Evolutionary conservation across 495 filamentous ascomycete genomes (phyloP), one percentile per base, ranked within the genome.

Genomic region (Penicillium manginii): DNA sequence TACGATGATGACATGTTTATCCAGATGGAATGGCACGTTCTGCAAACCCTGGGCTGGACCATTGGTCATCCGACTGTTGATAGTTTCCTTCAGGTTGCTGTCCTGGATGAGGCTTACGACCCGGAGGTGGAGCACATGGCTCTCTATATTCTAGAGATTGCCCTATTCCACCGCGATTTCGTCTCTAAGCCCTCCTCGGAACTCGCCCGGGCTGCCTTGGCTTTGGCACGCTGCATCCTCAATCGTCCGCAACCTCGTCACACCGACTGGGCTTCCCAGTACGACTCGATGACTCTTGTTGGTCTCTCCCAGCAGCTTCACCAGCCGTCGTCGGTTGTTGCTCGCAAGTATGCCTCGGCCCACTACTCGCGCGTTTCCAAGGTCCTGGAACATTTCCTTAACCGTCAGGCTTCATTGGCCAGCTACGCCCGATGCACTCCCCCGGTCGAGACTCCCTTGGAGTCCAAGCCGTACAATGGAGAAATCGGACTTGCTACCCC

Each of bases 1-100:
- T 99, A 99, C 72, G 94, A 99, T 71, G 93, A 97, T 14, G 94
- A 97, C 70, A 98, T 99, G 94, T 99, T 99, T 77, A 93, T 91
- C 15, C 94, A 99, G 75, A 98, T 99, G 96, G 94, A 99, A 73
- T 97, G 96, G 93, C 94, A 99, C 73, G 94, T 99, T 10, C 82
- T 99, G 63, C 92, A 96, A 75, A 98, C 94, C n/a, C 82, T 99
- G 58, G 89, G 91, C 59, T 99, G 96, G 96, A 85, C 88, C 63
- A 88, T 99, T 62, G 94, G 94, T 40, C 93, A 97, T 78, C 92
- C 94, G 1, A 97, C 94, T 31, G 90, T 97, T 53, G 93, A 98
- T 71, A 88, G 84, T 68, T 99, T 97, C 76, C 81, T 97, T 40
- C 88, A 96, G 62, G 70, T 96, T 57, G 79, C 81, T 22, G 84